Evolutionary conservation across 805 yeast genomes (phyloP).

Genomic region (Groenewaldozyma tartarivorans): DNA sequence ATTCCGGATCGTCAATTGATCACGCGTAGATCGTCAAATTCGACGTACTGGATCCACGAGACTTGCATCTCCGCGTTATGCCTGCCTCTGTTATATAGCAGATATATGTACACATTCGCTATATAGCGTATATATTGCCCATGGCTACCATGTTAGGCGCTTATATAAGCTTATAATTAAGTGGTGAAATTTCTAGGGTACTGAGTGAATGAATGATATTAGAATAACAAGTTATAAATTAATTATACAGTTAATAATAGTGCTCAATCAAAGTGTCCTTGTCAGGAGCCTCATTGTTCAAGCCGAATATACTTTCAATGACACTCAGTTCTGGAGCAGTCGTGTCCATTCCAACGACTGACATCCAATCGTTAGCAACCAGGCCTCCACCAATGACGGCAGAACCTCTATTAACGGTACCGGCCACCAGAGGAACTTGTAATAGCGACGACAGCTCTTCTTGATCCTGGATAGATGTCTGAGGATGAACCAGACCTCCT

Average conservation of each 20-base stretch:
- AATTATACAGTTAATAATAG: conserved; percentile 22
- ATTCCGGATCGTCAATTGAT: no score
- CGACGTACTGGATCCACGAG: no score
- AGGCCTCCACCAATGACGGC: conserved; percentile 97
- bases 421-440: conserved; percentile 97
- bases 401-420: conserved; percentile 97
- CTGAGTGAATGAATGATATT: no score
- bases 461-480: conserved; percentile 94
- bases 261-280: conserved; percentile 31
- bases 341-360: conserved; percentile 94
- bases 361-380: conserved; percentile 97
- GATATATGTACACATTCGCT: no score
- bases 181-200: no score
- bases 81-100: no score
- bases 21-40: no score
- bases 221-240: no score
- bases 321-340: conserved; percentile 98
- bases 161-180: no score
- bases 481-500: conserved; percentile 98
- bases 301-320: conserved; percentile 79
- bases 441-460: conserved; percentile 92
- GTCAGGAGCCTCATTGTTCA: conserved; percentile 31
- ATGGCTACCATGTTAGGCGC: no score
- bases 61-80: no score
- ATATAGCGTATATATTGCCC: no score